These are phyloP conservation scores for Suillus placidus DNA, from an alignment of 768 basidiomycete genomes.

Conservation along the genomic window DNA sequence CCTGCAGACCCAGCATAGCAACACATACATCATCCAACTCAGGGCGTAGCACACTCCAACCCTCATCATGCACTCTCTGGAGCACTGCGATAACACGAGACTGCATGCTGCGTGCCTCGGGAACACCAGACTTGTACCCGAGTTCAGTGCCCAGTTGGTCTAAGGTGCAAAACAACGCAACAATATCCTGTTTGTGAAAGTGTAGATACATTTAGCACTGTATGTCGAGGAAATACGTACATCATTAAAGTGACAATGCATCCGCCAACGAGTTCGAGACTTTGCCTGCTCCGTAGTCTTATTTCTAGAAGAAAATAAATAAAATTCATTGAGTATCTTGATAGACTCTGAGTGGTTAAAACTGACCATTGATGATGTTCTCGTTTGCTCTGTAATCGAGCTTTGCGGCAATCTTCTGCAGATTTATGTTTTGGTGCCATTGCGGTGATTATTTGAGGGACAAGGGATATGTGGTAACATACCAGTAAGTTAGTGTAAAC, in stretches of 20 bases:
- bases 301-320: neutral
- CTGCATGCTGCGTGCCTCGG: neutral
- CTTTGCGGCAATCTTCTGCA: neutral
- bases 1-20: neutral
- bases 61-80: neutral
- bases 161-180: neutral
- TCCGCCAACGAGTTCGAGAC: neutral
- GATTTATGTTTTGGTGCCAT: neutral
- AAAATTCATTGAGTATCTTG: neutral
- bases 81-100: neutral
- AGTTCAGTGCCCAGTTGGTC: neutral
- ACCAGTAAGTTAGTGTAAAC: too few relatives aligned
- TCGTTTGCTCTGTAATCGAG: neutral
- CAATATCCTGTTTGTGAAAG: too few relatives aligned
- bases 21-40: too few relatives aligned
- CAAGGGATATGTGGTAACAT: too few relatives aligned
- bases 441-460: too few relatives aligned
- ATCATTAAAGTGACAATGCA: neutral
- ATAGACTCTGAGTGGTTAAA: neutral
- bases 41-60: neutral
- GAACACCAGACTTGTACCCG: neutral
- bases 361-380: neutral
- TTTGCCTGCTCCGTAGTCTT: neutral
- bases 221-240: neutral
- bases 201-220: too few relatives aligned